These are phyloP conservation scores for Leishmania turanica DNA, from an alignment of 208 protist genomes.

Conservation along the genomic window DNA sequence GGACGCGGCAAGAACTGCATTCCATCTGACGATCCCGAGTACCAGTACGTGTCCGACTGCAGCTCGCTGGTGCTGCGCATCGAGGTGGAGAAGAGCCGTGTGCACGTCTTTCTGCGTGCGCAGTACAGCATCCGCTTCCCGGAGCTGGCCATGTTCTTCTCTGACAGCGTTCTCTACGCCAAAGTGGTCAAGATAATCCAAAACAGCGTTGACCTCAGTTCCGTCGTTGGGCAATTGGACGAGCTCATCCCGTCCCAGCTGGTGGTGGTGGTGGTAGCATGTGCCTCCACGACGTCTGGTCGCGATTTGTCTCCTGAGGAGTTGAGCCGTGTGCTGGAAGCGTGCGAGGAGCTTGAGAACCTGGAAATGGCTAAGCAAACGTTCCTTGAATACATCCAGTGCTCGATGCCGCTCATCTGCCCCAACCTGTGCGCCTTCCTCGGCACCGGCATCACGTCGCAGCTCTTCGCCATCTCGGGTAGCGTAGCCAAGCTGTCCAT, in stretches of 20 bases:
- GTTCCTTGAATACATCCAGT: slow-evolving; percentile 93
- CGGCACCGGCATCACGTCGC: slow-evolving; percentile 90
- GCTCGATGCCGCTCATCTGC: slow-evolving; percentile 91
- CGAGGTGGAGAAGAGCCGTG: slow-evolving; percentile 89
- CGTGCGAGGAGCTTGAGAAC: slow-evolving; percentile 90
- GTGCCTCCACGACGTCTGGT: slow-evolving; percentile 86
- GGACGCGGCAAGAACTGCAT: slow-evolving; percentile 76
- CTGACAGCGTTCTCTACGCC: slow-evolving; percentile 85
- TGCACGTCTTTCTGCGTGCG: slow-evolving; percentile 84
- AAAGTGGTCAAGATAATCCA: slow-evolving; percentile 83
- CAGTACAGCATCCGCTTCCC: slow-evolving; percentile 90
- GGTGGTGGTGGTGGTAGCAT: slow-evolving; percentile 84
- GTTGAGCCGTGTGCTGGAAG: slow-evolving; percentile 67
- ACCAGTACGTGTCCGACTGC: slow-evolving; percentile 91
- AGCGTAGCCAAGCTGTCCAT: slow-evolving; percentile 70
- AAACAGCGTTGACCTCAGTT: slow-evolving; percentile 82
- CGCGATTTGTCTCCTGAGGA: slow-evolving; percentile 64
- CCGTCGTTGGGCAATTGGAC: slow-evolving; percentile 69
- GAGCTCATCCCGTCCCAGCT: slow-evolving; percentile 87
- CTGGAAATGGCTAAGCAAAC: slow-evolving; percentile 92
- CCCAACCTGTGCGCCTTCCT: slow-evolving; percentile 93
- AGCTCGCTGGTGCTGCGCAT: slow-evolving; percentile 86
- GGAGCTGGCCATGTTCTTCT: slow-evolving; percentile 90
- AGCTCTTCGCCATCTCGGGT: slow-evolving; percentile 89
- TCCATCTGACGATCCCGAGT: slow-evolving; percentile 82